These are phyloP conservation scores for Aspergillus amoenus DNA, from an alignment of 2,329 filamentous ascomycete species.

Conservation along the genomic window DNA sequence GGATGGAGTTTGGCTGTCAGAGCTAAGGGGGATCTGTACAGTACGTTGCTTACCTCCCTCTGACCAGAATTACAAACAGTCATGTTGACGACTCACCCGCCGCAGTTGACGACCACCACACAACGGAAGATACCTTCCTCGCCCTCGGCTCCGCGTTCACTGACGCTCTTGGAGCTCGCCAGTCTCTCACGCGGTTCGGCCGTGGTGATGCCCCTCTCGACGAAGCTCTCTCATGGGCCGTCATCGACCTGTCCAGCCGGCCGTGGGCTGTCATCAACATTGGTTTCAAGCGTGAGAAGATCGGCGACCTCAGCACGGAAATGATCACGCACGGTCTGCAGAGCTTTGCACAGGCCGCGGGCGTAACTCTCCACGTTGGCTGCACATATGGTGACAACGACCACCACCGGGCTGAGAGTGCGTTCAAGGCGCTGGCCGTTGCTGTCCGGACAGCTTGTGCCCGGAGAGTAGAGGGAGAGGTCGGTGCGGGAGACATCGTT, in stretches of 20 bases:
- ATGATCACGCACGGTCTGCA: constrained; percentile 97
- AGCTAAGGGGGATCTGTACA: constrained; percentile 88
- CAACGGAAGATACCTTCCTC: constrained; percentile 91
- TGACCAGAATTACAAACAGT: not conserved
- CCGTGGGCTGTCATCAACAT: constrained; percentile 82
- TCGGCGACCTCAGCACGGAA: constrained; percentile 89
- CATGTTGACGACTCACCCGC: not conserved
- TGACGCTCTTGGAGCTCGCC: constrained; percentile 70
- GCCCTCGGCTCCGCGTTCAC: constrained; percentile 86
- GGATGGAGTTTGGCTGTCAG: constrained; percentile 86
- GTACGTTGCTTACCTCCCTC: constrained; percentile 50
- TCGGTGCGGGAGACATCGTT: constrained; percentile 86
- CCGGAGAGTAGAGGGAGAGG: constrained; percentile 70
- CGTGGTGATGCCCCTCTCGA: constrained; percentile 91
- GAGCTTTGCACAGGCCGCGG: constrained; percentile 87
- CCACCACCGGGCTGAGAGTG: constrained; percentile 93
- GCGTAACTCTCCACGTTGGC: constrained; percentile 93
- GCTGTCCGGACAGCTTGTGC: constrained; percentile 76
- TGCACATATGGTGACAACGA: constrained; percentile 89
- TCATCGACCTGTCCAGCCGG: constrained; percentile 91
- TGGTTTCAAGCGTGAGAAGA: constrained; percentile 84
- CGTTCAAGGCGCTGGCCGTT: constrained; percentile 93
- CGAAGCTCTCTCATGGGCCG: constrained; percentile 88
- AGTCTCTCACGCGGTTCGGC: constrained; percentile 86
- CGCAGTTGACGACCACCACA: constrained; percentile 96